Conservation (phyloP, 345 rosid genomes). For the Conringia planisiliqua region DNA sequence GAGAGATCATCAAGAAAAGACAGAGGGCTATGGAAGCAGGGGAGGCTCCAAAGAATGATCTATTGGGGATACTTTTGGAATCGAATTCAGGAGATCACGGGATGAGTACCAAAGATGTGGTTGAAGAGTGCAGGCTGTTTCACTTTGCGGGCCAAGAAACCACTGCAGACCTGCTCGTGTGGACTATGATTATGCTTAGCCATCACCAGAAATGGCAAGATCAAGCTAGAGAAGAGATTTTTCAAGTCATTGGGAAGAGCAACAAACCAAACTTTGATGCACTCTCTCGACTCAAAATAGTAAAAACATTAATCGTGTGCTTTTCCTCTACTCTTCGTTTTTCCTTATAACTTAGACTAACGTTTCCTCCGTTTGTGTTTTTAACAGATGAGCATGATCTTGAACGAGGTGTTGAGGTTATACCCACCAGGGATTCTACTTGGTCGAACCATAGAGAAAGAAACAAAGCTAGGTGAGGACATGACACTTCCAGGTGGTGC, state of each 20-base stretch:
- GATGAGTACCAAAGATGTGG: slow-evolving; percentile 48
- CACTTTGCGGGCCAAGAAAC: slow-evolving; percentile 74
- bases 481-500: slow-evolving; percentile 40
- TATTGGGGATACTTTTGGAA: slow-evolving; percentile 43
- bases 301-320: slow-evolving; percentile 8
- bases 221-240: slow-evolving; percentile 64
- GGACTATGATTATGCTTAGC: slow-evolving; percentile 61
- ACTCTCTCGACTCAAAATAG: slow-evolving; percentile 49
- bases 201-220: slow-evolving; percentile 61
- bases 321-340: background rate
- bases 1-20: slow-evolving; percentile 36
- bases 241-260: slow-evolving; percentile 41
- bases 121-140: slow-evolving; percentile 70
- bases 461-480: slow-evolving; percentile 43
- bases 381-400: slow-evolving; percentile 30
- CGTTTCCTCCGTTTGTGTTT: background rate
- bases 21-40: slow-evolving; percentile 36
- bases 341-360: background rate
- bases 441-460: slow-evolving; percentile 28
- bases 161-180: slow-evolving; percentile 56
- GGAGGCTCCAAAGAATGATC: slow-evolving; percentile 35
- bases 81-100: slow-evolving; percentile 33
- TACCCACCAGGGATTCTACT: slow-evolving; percentile 31
- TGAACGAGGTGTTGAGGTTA: slow-evolving; percentile 36
- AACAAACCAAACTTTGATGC: slow-evolving; percentile 34